Evolutionary conservation across 495 filamentous ascomycete genomes (phyloP).

Genomic region (Alectoria sarmentosa): DNA sequence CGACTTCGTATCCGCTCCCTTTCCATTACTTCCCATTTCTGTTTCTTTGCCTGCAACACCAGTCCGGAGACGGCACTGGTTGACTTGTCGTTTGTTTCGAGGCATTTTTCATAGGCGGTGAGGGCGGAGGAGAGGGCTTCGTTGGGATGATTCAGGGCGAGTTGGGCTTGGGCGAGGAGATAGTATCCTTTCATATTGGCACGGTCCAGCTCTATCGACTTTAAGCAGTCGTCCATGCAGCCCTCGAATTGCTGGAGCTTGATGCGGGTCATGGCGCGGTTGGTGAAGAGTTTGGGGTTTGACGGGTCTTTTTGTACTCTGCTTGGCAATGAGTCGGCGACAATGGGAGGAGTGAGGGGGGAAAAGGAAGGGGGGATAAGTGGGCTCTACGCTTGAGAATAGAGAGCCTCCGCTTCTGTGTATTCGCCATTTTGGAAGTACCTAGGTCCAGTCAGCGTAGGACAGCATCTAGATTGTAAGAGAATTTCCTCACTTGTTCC

Average conservation of each 20-base stretch:
- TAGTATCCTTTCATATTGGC: constrained; percentile 75
- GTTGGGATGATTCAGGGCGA: constrained; percentile 63
- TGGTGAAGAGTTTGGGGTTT: constrained; percentile 58
- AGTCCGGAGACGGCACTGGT: constrained; percentile 56
- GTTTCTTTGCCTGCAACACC: constrained; percentile 75
- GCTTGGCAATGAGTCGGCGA: constrained; percentile 15
- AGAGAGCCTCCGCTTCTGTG: constrained; percentile 64
- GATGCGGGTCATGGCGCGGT: constrained; percentile 80
- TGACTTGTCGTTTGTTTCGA: constrained; percentile 49
- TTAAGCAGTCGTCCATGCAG: constrained; percentile 73
- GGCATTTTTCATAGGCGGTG: constrained; percentile 66
- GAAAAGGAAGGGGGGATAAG: no score
- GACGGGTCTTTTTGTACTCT: constrained; percentile 44
- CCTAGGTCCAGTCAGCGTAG: constrained; percentile 21
- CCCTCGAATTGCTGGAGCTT: constrained; percentile 62
- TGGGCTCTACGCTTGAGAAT: constrained; percentile 71
- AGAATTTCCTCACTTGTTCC: constrained; percentile 41
- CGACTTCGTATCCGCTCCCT: constrained; percentile 41
- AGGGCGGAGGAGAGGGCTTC: constrained; percentile 67
- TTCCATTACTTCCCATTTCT: constrained; percentile 43
- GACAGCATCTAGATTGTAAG: neutral
- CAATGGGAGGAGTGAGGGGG: neutral
- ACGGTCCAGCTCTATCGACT: constrained; percentile 58
- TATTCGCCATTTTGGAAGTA: constrained; percentile 66
- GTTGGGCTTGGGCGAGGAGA: constrained; percentile 76